phyloP scores from a whole-genome alignment of 2,329 filamentous ascomycete species.

The Penicillium hordei region DNA sequence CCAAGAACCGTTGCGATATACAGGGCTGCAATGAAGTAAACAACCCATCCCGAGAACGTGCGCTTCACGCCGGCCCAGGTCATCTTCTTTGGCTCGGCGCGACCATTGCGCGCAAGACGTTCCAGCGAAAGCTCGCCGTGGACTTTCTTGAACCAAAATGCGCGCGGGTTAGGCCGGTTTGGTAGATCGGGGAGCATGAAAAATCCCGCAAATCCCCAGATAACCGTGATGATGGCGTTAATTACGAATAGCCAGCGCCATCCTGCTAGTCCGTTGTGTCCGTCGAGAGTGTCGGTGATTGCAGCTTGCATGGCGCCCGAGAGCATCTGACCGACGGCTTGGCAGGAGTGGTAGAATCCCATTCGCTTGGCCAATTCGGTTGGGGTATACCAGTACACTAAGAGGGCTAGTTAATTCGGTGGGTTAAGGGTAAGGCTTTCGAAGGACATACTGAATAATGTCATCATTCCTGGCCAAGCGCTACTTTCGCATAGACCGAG shows the following conservation, averaged over 20 bases:
- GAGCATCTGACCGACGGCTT: constrained; percentile 34
- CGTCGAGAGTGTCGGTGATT: constrained; percentile 34
- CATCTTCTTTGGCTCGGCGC: constrained; percentile 49
- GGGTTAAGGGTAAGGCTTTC: neutral
- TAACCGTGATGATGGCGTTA: constrained; percentile 40
- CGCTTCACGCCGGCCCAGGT: constrained; percentile 47
- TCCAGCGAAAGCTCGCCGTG: constrained; percentile 47
- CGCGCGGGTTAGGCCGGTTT: constrained; percentile 31
- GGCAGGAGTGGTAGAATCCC: constrained; percentile 34
- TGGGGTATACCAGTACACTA: constrained; percentile 42
- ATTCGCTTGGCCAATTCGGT: constrained; percentile 37
- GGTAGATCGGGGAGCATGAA: constrained; percentile 43
- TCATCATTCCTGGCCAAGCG: constrained; percentile 35
- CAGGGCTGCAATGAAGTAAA: constrained; percentile 48
- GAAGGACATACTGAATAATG: constrained; percentile 27
- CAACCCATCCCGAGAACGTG: constrained; percentile 47
- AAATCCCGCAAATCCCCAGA: constrained; percentile 37
- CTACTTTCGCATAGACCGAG: constrained; percentile 33
- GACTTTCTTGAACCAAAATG: constrained; percentile 46
- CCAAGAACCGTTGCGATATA: constrained; percentile 50
- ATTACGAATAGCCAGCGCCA: constrained; percentile 43
- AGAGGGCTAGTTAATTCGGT: neutral
- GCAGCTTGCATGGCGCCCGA: constrained; percentile 33
- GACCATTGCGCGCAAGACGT: constrained; percentile 46
- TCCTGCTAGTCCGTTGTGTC: constrained; percentile 31